Evolutionary conservation across 2,329 filamentous ascomycete species (phyloP).

Genomic region (Alternaria hordeiaustralica): DNA sequence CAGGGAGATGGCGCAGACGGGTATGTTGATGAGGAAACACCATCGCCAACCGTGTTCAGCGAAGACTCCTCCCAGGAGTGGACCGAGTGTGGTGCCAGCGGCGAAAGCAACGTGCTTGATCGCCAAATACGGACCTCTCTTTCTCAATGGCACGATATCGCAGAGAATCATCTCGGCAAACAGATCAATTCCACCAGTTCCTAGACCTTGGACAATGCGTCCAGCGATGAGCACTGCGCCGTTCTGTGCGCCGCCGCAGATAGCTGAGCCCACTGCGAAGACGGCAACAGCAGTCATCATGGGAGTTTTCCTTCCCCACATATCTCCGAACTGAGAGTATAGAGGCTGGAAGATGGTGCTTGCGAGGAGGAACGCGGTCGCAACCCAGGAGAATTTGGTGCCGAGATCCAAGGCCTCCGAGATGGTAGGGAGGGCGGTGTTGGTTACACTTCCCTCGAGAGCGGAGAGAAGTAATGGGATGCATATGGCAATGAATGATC

Average conservation of each 20-base stretch:
- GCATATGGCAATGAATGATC: slow-evolving; percentile 38
- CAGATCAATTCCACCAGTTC: slow-evolving; percentile 55
- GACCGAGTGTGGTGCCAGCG: slow-evolving; percentile 36
- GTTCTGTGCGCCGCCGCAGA: slow-evolving; percentile 57
- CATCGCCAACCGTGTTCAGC: slow-evolving; percentile 53
- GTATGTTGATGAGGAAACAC: slow-evolving; percentile 53
- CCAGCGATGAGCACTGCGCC: slow-evolving; percentile 60
- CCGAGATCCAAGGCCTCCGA: slow-evolving; percentile 31
- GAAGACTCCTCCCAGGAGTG: slow-evolving; percentile 42
- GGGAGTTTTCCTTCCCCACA: slow-evolving; percentile 59
- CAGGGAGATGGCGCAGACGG: slow-evolving; percentile 37
- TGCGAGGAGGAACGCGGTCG: slow-evolving; percentile 36
- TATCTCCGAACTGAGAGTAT: slow-evolving; percentile 58
- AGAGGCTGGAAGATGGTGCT: slow-evolving; percentile 58
- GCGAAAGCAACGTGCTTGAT: slow-evolving; percentile 37
- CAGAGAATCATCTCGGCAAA: slow-evolving; percentile 58
- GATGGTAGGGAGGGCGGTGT: slow-evolving; percentile 53
- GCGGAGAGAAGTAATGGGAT: slow-evolving; percentile 26
- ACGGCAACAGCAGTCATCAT: slow-evolving; percentile 50
- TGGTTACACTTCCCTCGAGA: slow-evolving; percentile 49
- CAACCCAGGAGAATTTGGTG: slow-evolving; percentile 35
- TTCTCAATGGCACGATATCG: slow-evolving; percentile 57
- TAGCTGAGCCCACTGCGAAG: slow-evolving; percentile 61
- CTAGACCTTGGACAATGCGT: slow-evolving; percentile 63
- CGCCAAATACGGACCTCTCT: slow-evolving; percentile 53